Evolutionary conservation across 1,284 basidiomycete genomes (phyloP), one percentile per base, ranked within the genome.

Genomic region (Apiotrichum veenhuisii): DNA sequence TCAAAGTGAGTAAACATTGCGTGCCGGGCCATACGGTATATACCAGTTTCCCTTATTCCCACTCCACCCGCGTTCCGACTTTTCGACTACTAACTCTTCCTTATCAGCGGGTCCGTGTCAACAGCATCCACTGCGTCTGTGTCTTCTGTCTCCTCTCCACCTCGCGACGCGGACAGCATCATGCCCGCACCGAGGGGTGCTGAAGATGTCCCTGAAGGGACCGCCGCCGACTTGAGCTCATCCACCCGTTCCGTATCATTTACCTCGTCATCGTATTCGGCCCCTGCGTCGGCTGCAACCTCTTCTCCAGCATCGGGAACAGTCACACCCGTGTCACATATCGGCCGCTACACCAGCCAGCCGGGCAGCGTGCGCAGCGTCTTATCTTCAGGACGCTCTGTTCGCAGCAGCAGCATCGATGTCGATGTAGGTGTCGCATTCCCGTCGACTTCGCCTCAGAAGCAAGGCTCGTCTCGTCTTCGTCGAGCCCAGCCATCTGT

Each of bases 401-500:
- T 30, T 3, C 41, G 50, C 18, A 37, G 33, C 51, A 22, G 26
- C 34, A 50, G 41, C 40, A 10, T 33, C 17, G 42, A 41, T 17
- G 36, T 33, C 47, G 52, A 33, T 23, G 52, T 44, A 12, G 40
- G 52, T 14, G 36, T 38, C 4, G 34, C 34, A 9, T 41, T 48
- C 23, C 48, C 53, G n/a, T 30, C 33, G 12, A 41, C 26, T 5
- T 41, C 40, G 8, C 37, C 37, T 20, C 5, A 41, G 20, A 20
- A 41, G 40, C 27, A 15, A 18, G 17, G 22, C 15, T 14, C 7
- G 22, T 11, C 27, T 12, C 20, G 17, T 26, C 18, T 22, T 15
- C 47, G 64, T 20, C 37, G 62, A 3, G 52, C 57, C 42, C 64
- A 66, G 53, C 64, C 64, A 4, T 57, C 64, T 1, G 64, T 66